phyloP scores from a whole-genome alignment of 345 rosid species.

The Populus simonii region DNA sequence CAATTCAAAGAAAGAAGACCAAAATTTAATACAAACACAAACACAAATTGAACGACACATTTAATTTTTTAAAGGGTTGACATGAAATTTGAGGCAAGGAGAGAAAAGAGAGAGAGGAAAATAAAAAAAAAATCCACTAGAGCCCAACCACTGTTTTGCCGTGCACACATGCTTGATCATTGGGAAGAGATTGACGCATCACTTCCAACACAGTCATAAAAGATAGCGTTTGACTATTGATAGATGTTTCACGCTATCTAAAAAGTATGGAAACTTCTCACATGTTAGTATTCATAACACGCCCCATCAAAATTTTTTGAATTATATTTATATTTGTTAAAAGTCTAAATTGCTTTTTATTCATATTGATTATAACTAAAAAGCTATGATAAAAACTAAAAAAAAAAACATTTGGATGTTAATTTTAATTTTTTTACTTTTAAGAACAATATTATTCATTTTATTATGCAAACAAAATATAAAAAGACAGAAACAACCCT shows the following conservation, averaged over 20 bases:
- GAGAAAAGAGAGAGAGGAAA: accelerated
- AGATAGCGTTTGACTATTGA: accelerated
- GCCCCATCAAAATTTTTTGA: accelerated
- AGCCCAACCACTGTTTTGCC: accelerated
- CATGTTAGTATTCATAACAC: accelerated
- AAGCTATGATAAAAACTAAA: too few species aligned
- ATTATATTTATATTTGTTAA: too few species aligned
- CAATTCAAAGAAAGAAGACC: accelerated
- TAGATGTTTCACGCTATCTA: accelerated
- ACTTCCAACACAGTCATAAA: accelerated
- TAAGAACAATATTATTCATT: too few species aligned
- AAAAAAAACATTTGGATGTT: too few species aligned
- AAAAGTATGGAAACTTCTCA: accelerated
- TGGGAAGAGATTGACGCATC: accelerated
- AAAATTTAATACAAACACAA: neutral
- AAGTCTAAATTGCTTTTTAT: accelerated
- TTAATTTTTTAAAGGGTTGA: neutral
- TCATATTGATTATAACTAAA: too few species aligned
- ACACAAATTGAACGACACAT: neutral
- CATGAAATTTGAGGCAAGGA: accelerated
- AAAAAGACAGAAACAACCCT: too few species aligned
- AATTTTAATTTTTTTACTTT: too few species aligned
- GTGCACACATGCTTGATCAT: neutral
- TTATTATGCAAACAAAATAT: neutral
- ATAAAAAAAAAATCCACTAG: accelerated